Evolutionary conservation across 441 rosid genomes (phyloP).

Genomic region (Erodium moschatum): DNA sequence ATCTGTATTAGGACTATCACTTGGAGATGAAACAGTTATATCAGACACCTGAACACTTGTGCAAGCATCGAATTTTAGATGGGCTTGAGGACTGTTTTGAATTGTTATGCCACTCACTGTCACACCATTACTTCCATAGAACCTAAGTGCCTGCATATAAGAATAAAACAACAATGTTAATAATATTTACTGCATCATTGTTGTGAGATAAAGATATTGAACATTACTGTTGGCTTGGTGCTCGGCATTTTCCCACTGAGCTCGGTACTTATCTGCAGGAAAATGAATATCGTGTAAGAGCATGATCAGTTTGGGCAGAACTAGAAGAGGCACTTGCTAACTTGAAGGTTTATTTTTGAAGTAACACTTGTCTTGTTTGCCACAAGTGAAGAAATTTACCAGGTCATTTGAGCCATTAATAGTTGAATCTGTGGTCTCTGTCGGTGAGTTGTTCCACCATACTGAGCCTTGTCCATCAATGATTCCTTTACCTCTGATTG

Average conservation of each 20-base stretch:
- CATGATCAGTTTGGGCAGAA: neutral
- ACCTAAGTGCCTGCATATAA: constrained; percentile 61
- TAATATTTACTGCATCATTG: neutral
- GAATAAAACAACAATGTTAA: constrained; percentile 17
- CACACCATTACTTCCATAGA: constrained; percentile 62
- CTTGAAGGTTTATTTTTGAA: neutral
- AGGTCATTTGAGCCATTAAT: constrained; percentile 17
- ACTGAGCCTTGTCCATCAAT: constrained; percentile 61
- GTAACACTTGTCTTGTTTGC: neutral
- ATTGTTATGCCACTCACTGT: constrained; percentile 74
- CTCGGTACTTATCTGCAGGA: constrained; percentile 46
- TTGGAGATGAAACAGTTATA: constrained; percentile 61
- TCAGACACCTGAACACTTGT: constrained; percentile 63
- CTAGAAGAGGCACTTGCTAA: neutral
- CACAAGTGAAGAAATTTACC: constrained; percentile 16
- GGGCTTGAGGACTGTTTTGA: constrained; percentile 91
- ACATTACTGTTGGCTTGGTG: constrained; percentile 82
- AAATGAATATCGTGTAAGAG: neutral
- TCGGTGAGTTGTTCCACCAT: constrained; percentile 47
- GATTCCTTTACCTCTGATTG: constrained; percentile 43
- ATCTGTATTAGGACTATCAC: constrained; percentile 91
- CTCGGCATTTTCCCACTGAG: constrained; percentile 64
- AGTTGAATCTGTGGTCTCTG: constrained; percentile 20
- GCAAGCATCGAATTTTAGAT: constrained; percentile 87
- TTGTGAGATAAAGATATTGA: constrained; percentile 7